Conservation (phyloP, 2,329 filamentous ascomycete species). For the Verruconis gallopava region DNA sequence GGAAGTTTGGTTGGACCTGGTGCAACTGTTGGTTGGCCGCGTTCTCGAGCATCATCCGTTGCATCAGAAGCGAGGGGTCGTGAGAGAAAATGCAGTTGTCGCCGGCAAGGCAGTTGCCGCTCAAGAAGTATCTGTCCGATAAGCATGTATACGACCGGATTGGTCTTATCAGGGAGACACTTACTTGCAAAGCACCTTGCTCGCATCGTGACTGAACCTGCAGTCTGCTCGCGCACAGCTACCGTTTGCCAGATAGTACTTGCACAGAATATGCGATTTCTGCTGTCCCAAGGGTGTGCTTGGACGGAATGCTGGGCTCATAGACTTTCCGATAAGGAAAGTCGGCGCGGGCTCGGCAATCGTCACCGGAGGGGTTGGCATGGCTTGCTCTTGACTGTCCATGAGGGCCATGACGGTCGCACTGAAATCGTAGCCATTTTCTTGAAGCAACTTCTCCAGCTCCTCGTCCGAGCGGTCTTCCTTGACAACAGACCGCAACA, state of each 20-base stretch:
- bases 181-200: constrained; percentile 95
- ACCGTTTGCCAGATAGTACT: constrained; percentile 93
- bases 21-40: constrained; percentile 48
- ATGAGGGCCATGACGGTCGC: constrained; percentile 84
- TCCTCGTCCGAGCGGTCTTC: constrained; percentile 85
- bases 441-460: constrained; percentile 78
- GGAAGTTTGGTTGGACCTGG: constrained; percentile 53
- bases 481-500: constrained; percentile 86
- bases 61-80: constrained; percentile 77
- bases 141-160: constrained; percentile 6
- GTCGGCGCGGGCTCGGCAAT: constrained; percentile 45
- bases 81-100: constrained; percentile 95
- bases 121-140: constrained; percentile 69
- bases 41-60: constrained; percentile 60
- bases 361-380: constrained; percentile 31
- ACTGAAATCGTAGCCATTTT: constrained; percentile 84
- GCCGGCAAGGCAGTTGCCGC: constrained; percentile 87
- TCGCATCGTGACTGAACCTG: constrained; percentile 91
- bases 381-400: constrained; percentile 50
- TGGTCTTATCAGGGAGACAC: constrained; percentile 26
- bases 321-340: constrained; percentile 79
- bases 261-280: constrained; percentile 84
- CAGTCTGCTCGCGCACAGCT: constrained; percentile 92
- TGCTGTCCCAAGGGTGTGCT: constrained; percentile 62
- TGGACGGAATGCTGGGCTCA: constrained; percentile 59